Base-by-base conservation (phyloP, 2,329 filamentous ascomycete genomes). In the Fusarium liriodendri region DNA sequence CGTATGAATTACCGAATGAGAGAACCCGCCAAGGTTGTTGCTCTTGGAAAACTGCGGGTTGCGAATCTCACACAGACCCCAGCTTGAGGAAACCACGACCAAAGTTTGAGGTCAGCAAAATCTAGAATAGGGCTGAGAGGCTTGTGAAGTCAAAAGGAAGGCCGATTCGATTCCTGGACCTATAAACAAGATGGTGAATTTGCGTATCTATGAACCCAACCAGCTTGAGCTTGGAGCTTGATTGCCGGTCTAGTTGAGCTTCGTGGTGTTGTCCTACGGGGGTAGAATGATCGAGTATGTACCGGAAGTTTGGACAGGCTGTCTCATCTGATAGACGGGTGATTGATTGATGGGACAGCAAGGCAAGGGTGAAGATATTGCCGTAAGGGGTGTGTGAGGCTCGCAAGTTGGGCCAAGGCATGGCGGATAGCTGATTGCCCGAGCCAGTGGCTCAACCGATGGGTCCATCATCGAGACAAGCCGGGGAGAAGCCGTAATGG, bases 401-500 rank as follows among this genome's bases (percentile, higher is more conserved):
- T 29, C 37, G 29, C 62, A 20, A 29, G 38, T 33, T 35, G 50
- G 38, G 38, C 42, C 32, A 42, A 61, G 58, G 40, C 40, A 61
- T 61, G 38, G 20, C 32, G 25, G 42, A 52, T 38, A 42, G 45
- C 32, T 38, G 60, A 62, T 60, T 69, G 70, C 54, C 64, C 57
- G 61, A 70, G 40, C 40, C 50, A 63, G 58, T 52, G 52, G 61
- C 58, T 64, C 52, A 47, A 60, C 42, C 20, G 55, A 38, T 62
- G 42, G 52, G 37, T n/a, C 52, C 32, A 50, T 59, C 55, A 59
- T 63, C 50, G 52, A 73, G 63, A 72, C 71, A 67, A 40, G 67
- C 62, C 59, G 72, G 67, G 58, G 45, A 72, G 67, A 61, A 72
- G 71, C 62, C 67, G 72, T 52, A 57, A 70, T 65, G 67, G 59